Conservation (phyloP, 192 early-diverging fungal genomes). For the Rhizophagus clarus region DNA sequence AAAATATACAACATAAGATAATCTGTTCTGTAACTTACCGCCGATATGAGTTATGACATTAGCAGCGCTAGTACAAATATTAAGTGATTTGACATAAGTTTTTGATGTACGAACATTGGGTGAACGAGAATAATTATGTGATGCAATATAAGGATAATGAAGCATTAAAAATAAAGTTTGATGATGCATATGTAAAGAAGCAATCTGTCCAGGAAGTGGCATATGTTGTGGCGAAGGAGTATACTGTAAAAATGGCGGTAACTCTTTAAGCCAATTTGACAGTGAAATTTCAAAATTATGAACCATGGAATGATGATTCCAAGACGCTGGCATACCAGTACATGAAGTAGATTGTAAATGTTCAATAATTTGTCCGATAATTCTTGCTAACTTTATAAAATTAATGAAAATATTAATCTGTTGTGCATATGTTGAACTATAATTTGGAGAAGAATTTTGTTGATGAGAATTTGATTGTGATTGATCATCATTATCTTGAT, state of each 20-base stretch:
- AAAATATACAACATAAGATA: no score
- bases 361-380: conserved; percentile 52
- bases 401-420: conserved; percentile 44
- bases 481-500: conserved; percentile 16
- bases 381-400: conserved; percentile 47
- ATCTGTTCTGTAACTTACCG: conserved; percentile 20
- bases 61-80: conserved; percentile 11
- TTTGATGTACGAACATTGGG: neutral
- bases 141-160: conserved; percentile 30
- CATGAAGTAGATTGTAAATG: conserved; percentile 39
- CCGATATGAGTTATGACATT: conserved; percentile 23
- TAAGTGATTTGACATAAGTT: conserved; percentile 20
- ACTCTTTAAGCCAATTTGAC: conserved; percentile 40
- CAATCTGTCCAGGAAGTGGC: conserved; percentile 25
- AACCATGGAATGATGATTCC: conserved; percentile 40
- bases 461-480: conserved; percentile 30
- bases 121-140: neutral
- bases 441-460: neutral
- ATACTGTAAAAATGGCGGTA: conserved; percentile 51
- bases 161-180: conserved; percentile 16
- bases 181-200: conserved; percentile 27
- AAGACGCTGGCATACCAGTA: conserved; percentile 28
- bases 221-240: conserved; percentile 9
- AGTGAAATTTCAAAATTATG: conserved; percentile 42
- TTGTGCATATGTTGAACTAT: conserved; percentile 18